Evolutionary conservation across 495 filamentous ascomycete genomes (phyloP), one percentile per base, ranked within the genome.

Genomic region (Halenospora varia): DNA sequence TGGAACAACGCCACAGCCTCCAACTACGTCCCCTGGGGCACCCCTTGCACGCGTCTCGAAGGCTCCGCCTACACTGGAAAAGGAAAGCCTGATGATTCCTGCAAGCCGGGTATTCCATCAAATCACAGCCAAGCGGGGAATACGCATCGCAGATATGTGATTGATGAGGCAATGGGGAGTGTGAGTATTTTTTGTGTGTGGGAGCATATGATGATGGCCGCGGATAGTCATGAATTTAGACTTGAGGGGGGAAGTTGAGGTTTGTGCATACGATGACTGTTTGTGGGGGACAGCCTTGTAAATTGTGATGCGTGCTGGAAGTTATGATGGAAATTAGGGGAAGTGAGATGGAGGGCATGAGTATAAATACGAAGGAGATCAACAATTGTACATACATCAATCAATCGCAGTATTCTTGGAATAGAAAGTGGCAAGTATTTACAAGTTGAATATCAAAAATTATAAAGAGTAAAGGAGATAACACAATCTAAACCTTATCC

Each of bases 261-360:
- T 68, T 58, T 49, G 65, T 67, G 29, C 64, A 67, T 57, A 67
- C 61, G 13, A 62, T 67, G 29, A 67, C 64, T 6, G 62, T 61
- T 26, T 35, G 29, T 35, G 29, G 29, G 13, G 29, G 29, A 13
- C 29, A 35, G 29, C 29, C 29, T 13, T 35, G 29, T 35, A 35
- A 35, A 13, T 13, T 35, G 13, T 35, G 29, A 35, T n/a, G n/a
- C n/a, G n/a, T n/a, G n/a, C n/a, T n/a, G n/a, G n/a, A n/a, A n/a
- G n/a, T n/a, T n/a, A n/a, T n/a, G n/a, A n/a, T n/a, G n/a, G n/a
- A n/a, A n/a, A n/a, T n/a, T n/a, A n/a, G n/a, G n/a, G n/a, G n/a
- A n/a, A n/a, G n/a, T n/a, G n/a, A n/a, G n/a, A n/a, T n/a, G n/a
- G n/a, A n/a, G n/a, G n/a, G n/a, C n/a, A n/a, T n/a, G n/a, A n/a